phyloP scores from a whole-genome alignment of 148 eudicot species.

The Fagopyrum esculentum region DNA sequence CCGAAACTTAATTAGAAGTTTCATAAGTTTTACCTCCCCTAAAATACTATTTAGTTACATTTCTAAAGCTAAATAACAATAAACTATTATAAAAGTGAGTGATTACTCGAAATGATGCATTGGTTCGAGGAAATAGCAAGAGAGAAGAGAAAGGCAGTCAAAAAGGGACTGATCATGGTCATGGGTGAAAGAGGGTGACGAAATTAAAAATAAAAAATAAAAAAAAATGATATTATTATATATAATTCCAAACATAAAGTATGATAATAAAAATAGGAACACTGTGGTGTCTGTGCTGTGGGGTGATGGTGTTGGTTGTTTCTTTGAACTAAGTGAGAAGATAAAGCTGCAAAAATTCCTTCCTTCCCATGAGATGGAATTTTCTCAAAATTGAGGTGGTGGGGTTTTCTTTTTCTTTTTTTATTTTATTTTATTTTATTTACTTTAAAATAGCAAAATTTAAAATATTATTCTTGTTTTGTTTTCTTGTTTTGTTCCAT shows the following conservation, averaged over 20 bases:
- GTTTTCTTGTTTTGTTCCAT: constrained; percentile 8
- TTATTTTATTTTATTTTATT: too few species aligned
- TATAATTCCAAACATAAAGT: background rate
- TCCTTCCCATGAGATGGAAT: constrained; percentile 10
- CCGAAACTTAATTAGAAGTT: too few species aligned
- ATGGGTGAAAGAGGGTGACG: background rate
- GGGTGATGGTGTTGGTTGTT: constrained; percentile 2
- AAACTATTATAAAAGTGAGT: too few species aligned
- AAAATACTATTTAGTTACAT: too few species aligned
- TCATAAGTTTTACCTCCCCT: too few species aligned
- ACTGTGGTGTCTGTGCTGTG: background rate
- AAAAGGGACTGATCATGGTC: background rate
- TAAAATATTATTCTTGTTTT: background rate
- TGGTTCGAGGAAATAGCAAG: background rate
- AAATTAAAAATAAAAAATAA: background rate
- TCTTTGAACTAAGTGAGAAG: background rate
- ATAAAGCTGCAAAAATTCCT: constrained; percentile 14
- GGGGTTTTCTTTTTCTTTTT: background rate
- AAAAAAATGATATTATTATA: background rate
- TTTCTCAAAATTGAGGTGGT: constrained; percentile 10
- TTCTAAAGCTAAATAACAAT: too few species aligned
- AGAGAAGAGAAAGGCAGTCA: background rate
- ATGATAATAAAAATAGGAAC: background rate
- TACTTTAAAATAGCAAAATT: constrained; percentile 10
- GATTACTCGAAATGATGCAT: too few species aligned